These are phyloP conservation scores for Debaryomyces hansenii DNA, from an alignment of 805 yeast genomes.

Conservation along the genomic window DNA sequence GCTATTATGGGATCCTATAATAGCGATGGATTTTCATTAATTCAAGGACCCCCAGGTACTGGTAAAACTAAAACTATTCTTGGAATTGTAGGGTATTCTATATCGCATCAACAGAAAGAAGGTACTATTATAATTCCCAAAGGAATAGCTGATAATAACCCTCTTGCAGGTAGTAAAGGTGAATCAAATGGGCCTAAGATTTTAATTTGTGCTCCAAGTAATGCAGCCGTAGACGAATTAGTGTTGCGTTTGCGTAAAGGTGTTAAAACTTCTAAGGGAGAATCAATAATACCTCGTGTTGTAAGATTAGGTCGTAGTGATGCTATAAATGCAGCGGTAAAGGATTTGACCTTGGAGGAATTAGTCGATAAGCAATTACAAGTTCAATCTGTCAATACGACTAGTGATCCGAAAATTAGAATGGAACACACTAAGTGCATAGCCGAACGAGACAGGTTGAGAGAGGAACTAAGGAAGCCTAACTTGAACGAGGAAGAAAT, in stretches of 20 bases:
- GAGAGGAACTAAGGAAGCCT: constrained; percentile 34
- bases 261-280: constrained; percentile 56
- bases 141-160: constrained; percentile 2
- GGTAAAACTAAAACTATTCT: constrained; percentile 97
- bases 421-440: constrained; percentile 53
- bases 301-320: constrained; percentile 91
- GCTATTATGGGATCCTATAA: constrained; percentile 78
- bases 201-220: constrained; percentile 94
- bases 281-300: constrained; percentile 56
- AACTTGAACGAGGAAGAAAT: constrained; percentile 40
- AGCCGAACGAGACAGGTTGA: constrained; percentile 55
- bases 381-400: constrained; percentile 32
- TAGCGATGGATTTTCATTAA: constrained; percentile 77
- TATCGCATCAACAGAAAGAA: constrained; percentile 36
- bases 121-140: constrained; percentile 20
- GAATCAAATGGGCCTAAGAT: constrained; percentile 47
- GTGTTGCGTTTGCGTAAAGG: constrained; percentile 80
- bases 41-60: constrained; percentile 99
- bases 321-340: constrained; percentile 78
- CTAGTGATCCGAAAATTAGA: constrained; percentile 48
- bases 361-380: constrained; percentile 65
- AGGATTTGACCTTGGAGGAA: constrained; percentile 83
- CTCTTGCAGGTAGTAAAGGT: not conserved
- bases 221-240: constrained; percentile 97
- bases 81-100: constrained; percentile 81